phyloP scores from a whole-genome alignment of 1,284 basidiomycete species.

The Ustilago curta region DNA sequence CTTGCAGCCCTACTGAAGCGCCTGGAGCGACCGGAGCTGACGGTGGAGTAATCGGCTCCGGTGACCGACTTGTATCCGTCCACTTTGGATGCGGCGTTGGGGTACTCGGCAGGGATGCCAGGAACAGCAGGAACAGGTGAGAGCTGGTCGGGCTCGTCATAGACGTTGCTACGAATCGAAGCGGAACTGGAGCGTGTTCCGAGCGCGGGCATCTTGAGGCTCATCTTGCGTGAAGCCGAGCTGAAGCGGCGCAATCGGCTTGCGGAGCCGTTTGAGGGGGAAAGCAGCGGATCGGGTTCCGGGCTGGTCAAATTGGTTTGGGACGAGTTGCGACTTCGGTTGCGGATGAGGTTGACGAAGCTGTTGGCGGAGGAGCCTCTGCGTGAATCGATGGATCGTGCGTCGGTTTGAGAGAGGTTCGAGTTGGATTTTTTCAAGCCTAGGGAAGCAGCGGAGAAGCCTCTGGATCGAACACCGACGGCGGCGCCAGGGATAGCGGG shows the following conservation, averaged over 20 bases:
- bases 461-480: conserved; percentile 7
- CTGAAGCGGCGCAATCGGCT: conserved; percentile 40
- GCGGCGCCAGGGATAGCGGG: conserved; percentile 17
- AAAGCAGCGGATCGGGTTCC: conserved; percentile 4
- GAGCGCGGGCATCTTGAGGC: conserved; percentile 41
- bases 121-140: conserved; percentile 26
- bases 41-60: not conserved
- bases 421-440: conserved; percentile 49
- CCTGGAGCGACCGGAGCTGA: conserved; percentile 19
- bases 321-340: conserved; percentile 41
- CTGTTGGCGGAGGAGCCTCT: conserved; percentile 32
- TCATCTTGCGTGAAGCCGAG: conserved; percentile 43
- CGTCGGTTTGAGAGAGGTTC: conserved; percentile 49
- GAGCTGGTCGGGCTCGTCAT: conserved; percentile 30
- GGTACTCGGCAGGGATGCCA: conserved; percentile 20
- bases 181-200: conserved; percentile 23
- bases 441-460: conserved; percentile 27
- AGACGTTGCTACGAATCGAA: conserved; percentile 23
- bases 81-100: not conserved
- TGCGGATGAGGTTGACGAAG: conserved; percentile 43
- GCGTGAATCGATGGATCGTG: conserved; percentile 49
- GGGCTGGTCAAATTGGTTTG: conserved; percentile 42
- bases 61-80: conserved; percentile 39
- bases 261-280: conserved; percentile 1
- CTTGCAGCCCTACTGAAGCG: conserved; percentile 28